phyloP scores from a whole-genome alignment of 2,329 filamentous ascomycete species.

The Macrophomina pseudophaseolina region DNA sequence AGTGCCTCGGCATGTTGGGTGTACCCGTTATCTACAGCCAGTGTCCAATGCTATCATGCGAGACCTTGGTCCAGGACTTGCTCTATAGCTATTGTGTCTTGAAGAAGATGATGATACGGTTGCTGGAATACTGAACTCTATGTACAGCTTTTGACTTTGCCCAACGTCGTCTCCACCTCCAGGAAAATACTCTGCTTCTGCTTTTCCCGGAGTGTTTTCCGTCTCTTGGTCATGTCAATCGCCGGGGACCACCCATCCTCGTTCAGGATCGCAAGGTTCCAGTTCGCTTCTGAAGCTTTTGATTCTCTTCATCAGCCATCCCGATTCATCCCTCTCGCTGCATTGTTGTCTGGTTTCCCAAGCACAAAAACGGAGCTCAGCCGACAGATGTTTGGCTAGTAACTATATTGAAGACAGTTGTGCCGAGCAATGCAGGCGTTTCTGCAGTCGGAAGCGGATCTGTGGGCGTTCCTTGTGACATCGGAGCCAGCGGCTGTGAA shows the following conservation, averaged over 20 bases:
- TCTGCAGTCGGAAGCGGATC: conserved; percentile 39
- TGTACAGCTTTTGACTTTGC: background rate
- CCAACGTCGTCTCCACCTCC: background rate
- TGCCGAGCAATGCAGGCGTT: conserved; percentile 35
- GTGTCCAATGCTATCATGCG: too few species aligned
- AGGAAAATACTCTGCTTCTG: too few species aligned
- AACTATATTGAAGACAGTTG: conserved; percentile 47
- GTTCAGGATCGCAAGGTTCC: conserved; percentile 4
- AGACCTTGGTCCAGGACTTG: too few species aligned
- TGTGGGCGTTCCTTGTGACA: conserved; percentile 30
- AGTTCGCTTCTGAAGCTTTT: background rate
- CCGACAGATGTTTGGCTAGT: conserved; percentile 40
- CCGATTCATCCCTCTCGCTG: conserved; percentile 33
- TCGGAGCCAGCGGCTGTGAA: conserved; percentile 30
- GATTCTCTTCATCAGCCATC: conserved; percentile 44
- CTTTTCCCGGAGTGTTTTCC: too few species aligned
- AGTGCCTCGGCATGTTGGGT: too few species aligned
- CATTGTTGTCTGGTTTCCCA: conserved; percentile 31
- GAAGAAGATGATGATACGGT: background rate
- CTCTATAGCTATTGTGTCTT: too few species aligned
- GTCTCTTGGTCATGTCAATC: too few species aligned
- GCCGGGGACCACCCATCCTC: background rate
- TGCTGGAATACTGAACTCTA: background rate
- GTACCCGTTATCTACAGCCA: too few species aligned
- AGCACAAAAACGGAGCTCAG: conserved; percentile 40